Evolutionary conservation across 345 rosid genomes (phyloP), one percentile per base, ranked within the genome.

Genomic region (Combretum micranthum): DNA sequence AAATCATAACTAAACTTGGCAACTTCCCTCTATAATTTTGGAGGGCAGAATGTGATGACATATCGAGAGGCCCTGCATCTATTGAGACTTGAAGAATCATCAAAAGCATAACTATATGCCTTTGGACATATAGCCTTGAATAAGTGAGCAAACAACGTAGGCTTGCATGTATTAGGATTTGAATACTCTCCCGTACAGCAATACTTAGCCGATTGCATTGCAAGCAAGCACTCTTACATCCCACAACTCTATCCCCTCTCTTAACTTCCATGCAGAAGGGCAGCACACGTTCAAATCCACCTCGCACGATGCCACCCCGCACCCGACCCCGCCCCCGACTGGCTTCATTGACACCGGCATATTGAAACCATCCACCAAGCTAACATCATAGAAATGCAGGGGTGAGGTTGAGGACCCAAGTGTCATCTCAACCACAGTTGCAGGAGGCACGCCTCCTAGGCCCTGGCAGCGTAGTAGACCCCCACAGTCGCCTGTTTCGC

Each of bases 91-190:
- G 69, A 60, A 11, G 69, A 49, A 48, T 75, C 75, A 53, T 75
- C 79, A 64, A 70, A 75, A 5, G 79, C 79, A 60, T 66, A 75
- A 54, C 75, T 75, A 49, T 75, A 75, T 39, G 79, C 79, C 49
- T 60, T 75, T 0, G 79, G 79, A 22, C 79, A 75, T 15, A 60
- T 57, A 9, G 75, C 79, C 69, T 75, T 75, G 52, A 75, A 75
- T 20, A 70, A 59, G 44, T 67, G 20, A 2, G 72, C 46, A 42
- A 64, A 70, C 21, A 67, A 20, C 2, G 79, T 66, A 12, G 79
- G 79, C 55, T 67, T 70, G 61, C 79, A 75, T 39, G 64, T 64
- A 9, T 44, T 60, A 2, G 72, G 79, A 18, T 60, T 66, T 9
- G 67, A 54, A 50, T 59, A 75, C 12, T 64, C 64, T 13, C 79